Conservation (phyloP, 2,329 filamentous ascomycete genomes). For the Beauveria asiatica region DNA sequence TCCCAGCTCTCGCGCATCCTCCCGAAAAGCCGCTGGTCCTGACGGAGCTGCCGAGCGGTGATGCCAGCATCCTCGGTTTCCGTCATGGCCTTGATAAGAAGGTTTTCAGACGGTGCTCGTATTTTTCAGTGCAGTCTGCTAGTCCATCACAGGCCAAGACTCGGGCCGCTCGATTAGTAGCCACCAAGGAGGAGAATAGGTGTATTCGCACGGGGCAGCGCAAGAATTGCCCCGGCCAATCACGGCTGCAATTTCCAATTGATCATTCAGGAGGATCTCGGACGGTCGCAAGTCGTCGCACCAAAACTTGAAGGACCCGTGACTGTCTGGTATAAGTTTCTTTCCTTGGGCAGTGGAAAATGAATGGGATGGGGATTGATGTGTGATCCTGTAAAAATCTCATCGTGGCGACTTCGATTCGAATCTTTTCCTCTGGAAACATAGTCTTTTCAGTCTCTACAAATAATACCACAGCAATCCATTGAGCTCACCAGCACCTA, state of each 20-base stretch:
- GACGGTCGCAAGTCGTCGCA: not conserved
- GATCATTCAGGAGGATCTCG: not conserved
- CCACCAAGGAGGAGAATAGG: constrained; percentile 1
- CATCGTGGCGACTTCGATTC: constrained; percentile 12
- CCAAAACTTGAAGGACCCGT: not conserved
- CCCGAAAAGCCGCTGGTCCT: not conserved
- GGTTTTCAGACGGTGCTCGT: not conserved
- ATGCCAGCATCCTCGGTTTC: not conserved
- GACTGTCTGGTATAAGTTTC: not conserved
- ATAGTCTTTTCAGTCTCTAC: constrained; percentile 8
- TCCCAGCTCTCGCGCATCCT: not conserved
- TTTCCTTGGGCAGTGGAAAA: constrained; percentile 6
- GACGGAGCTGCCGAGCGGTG: not conserved
- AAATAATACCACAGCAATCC: constrained; percentile 7
- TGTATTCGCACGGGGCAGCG: not conserved
- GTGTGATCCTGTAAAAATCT: constrained; percentile 12
- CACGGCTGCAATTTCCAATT: not conserved
- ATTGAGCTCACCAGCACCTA: not conserved
- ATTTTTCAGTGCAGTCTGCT: not conserved
- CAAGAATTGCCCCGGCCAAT: not conserved
- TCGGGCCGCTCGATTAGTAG: not conserved
- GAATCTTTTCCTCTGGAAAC: constrained; percentile 14
- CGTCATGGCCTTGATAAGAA: not conserved
- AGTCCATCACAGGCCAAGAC: not conserved
- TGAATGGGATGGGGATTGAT: constrained; percentile 10